Percentiles rank a stretch among this genome's conserved stretches.
Evolutionary conservation across 371 early-diverging fungal genomes (phyloP).

Genomic region (Gilbertella persicaria): DNA sequence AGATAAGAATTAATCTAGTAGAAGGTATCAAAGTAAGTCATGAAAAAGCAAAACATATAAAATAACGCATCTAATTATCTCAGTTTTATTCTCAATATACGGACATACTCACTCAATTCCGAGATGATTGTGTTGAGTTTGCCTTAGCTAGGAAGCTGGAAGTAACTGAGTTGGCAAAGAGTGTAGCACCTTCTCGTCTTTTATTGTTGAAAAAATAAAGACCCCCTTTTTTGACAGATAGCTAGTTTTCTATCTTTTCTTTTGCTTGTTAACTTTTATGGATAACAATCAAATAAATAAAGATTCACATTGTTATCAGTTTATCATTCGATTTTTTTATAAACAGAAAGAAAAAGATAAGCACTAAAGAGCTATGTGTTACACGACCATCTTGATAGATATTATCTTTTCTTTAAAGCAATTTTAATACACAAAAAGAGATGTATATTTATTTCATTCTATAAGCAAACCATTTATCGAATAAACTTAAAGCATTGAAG

Average conservation of each 20-base stretch:
- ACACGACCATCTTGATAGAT: no score
- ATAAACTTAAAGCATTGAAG: no score
- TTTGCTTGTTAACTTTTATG: not conserved
- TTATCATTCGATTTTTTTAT: no score
- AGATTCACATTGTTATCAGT: no score
- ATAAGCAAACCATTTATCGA: no score
- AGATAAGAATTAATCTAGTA: constrained; percentile 63
- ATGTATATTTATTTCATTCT: no score
- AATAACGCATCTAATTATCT: not conserved
- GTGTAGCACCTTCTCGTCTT: constrained; percentile 12
- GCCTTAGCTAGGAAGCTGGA: constrained; percentile 72
- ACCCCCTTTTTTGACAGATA: not conserved
- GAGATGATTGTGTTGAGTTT: constrained; percentile 68
- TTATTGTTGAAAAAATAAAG: constrained; percentile 13
- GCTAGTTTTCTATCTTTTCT: not conserved
- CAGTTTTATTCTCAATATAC: constrained; percentile 78
- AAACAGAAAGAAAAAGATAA: no score
- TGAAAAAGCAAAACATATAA: not conserved
- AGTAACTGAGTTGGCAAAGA: constrained; percentile 57
- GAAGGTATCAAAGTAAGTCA: constrained; percentile 64
- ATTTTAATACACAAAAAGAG: no score
- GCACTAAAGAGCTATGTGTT: no score
- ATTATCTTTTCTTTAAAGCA: no score
- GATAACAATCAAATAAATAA: not conserved
- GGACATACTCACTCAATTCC: constrained; percentile 58